phyloP scores from a whole-genome alignment of 2,329 filamentous ascomycete genomes.

The Paracoccidioides brasiliensis region DNA sequence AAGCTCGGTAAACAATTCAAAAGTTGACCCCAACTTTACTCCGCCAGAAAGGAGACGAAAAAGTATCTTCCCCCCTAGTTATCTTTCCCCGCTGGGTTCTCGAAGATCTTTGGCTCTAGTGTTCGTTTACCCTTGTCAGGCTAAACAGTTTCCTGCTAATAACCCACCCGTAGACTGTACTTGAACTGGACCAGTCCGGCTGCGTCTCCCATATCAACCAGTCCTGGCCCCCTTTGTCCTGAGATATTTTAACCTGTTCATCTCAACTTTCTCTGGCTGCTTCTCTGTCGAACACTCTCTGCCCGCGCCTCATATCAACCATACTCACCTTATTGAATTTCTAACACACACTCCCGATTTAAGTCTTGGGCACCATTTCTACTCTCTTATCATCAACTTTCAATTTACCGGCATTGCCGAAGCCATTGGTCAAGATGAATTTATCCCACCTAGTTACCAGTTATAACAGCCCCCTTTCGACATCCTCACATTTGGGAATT shows the following conservation, averaged over 20 bases:
- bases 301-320: neutral
- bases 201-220: neutral
- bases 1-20: too few species aligned
- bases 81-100: constrained; percentile 1
- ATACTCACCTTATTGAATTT: neutral
- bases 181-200: neutral
- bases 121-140: constrained; percentile 2
- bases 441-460: constrained; percentile 7
- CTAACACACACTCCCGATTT: neutral
- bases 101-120: constrained; percentile 4
- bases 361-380: neutral
- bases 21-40: neutral
- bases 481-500: constrained; percentile 17
- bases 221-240: constrained; percentile 2
- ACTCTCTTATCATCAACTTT: neutral
- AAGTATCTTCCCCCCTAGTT: neutral
- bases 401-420: neutral
- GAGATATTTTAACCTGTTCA: neutral
- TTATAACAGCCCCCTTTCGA: constrained; percentile 5
- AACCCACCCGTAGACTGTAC: neutral
- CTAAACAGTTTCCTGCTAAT: neutral
- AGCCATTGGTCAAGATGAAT: constrained; percentile 5
- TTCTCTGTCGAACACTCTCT: neutral
- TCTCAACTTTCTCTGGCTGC: neutral
- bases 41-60: neutral